These are phyloP conservation scores for Madurella fahalii DNA, from an alignment of 2,329 filamentous ascomycete genomes.

Conservation along the genomic window DNA sequence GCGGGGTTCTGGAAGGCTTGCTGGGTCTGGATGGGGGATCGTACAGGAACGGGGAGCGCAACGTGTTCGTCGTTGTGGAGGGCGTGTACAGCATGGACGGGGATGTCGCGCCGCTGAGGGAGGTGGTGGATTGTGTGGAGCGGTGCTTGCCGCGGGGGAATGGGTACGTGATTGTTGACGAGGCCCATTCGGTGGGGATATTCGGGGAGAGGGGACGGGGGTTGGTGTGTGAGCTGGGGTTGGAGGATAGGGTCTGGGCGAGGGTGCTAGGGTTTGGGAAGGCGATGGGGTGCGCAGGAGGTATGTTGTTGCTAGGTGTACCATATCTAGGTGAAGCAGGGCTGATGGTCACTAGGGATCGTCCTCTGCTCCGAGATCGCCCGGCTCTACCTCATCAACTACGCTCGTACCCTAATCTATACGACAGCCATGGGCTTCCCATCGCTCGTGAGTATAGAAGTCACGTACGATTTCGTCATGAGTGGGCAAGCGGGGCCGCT, in stretches of 20 bases:
- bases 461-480: conserved; percentile 31
- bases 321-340: background rate
- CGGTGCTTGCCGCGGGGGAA: conserved; percentile 53
- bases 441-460: conserved; percentile 29
- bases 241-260: conserved; percentile 54
- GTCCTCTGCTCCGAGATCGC: conserved; percentile 59
- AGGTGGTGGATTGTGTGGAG: conserved; percentile 57
- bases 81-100: conserved; percentile 82
- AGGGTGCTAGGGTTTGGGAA: conserved; percentile 65
- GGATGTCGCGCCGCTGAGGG: conserved; percentile 60
- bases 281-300: conserved; percentile 64
- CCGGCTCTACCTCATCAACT: conserved; percentile 67
- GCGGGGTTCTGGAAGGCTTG: conserved; percentile 30
- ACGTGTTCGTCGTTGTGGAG: conserved; percentile 66
- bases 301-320: conserved; percentile 36
- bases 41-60: conserved; percentile 38
- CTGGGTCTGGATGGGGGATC: conserved; percentile 31
- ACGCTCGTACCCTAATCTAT: conserved; percentile 71
- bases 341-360: conserved; percentile 8
- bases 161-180: conserved; percentile 61
- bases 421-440: conserved; percentile 38
- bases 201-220: conserved; percentile 54
- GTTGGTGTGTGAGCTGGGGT: conserved; percentile 51
- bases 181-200: conserved; percentile 63
- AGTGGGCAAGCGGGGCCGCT: conserved; percentile 27